Conservation (phyloP, 2,329 filamentous ascomycete genomes). For the Ceratocystis smalleyi region DNA sequence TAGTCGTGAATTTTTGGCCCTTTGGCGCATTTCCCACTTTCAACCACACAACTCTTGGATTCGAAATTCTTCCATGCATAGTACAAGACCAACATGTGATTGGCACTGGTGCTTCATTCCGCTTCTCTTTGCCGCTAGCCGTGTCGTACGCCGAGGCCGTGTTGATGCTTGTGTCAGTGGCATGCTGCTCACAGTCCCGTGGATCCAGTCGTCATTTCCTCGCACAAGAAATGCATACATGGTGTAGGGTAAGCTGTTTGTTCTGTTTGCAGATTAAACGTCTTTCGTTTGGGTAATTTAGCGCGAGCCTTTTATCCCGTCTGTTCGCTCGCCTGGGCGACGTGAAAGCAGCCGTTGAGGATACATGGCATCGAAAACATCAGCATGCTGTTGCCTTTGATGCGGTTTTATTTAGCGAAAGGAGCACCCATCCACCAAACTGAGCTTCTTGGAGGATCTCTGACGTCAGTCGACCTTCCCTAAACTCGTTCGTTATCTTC, state of each 20-base stretch:
- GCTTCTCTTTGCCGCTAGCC: not conserved
- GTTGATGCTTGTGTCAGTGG: not conserved
- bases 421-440: not conserved
- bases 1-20: not conserved
- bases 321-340: not conserved
- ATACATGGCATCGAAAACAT: not conserved
- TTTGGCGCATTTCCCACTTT: not conserved
- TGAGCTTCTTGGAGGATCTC: not conserved
- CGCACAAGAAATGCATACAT: not conserved
- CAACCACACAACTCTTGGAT: not conserved
- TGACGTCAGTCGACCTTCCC: not conserved
- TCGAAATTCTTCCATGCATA: not conserved
- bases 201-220: not conserved
- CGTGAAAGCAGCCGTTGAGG: not conserved
- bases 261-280: not conserved
- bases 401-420: constrained; percentile 1
- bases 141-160: not conserved
- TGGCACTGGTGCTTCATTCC: not conserved
- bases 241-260: not conserved
- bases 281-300: not conserved
- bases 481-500: not conserved
- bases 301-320: not conserved
- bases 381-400: not conserved
- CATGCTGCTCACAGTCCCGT: not conserved
- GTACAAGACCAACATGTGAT: not conserved